These are phyloP conservation scores for Plasmopara muralis DNA, from an alignment of 352 stramenopile genomes.

Conservation along the genomic window DNA sequence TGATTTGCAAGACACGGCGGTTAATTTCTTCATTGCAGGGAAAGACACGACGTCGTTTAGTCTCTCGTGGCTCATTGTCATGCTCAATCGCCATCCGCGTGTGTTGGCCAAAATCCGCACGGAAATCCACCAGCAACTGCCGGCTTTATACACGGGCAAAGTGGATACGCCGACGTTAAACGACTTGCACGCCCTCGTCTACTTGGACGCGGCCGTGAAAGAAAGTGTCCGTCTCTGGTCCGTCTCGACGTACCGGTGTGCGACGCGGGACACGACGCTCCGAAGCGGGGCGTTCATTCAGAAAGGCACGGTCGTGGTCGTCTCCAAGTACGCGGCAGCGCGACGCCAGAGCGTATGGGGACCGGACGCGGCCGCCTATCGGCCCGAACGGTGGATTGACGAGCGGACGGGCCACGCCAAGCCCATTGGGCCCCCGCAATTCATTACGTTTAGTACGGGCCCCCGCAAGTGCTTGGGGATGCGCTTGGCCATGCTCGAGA, in stretches of 20 bases:
- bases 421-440: conserved; percentile 29
- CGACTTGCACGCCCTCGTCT: conserved; percentile 43
- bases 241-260: conserved; percentile 10
- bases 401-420: conserved; percentile 21
- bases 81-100: conserved; percentile 41
- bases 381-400: conserved; percentile 49
- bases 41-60: conserved; percentile 50
- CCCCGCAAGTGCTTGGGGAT: conserved; percentile 55
- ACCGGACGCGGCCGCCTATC: conserved; percentile 29
- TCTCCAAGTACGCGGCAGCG: conserved; percentile 43
- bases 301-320: conserved; percentile 33
- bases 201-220: conserved; percentile 52
- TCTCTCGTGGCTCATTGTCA: conserved; percentile 52
- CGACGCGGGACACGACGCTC: conserved; percentile 34
- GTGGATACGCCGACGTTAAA: conserved; percentile 27
- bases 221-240: conserved; percentile 58
- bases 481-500: conserved; percentile 39
- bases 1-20: conserved; percentile 44
- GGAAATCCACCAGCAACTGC: conserved; percentile 28
- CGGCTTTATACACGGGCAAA: conserved; percentile 20
- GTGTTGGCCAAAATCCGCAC: conserved; percentile 32
- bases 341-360: conserved; percentile 42
- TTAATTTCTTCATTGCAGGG: conserved; percentile 57
- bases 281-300: conserved; percentile 44
- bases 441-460: conserved; percentile 46